Base-by-base conservation (phyloP, 352 stramenopile genomes). In the Globisporangium rhizosaccharum region DNA sequence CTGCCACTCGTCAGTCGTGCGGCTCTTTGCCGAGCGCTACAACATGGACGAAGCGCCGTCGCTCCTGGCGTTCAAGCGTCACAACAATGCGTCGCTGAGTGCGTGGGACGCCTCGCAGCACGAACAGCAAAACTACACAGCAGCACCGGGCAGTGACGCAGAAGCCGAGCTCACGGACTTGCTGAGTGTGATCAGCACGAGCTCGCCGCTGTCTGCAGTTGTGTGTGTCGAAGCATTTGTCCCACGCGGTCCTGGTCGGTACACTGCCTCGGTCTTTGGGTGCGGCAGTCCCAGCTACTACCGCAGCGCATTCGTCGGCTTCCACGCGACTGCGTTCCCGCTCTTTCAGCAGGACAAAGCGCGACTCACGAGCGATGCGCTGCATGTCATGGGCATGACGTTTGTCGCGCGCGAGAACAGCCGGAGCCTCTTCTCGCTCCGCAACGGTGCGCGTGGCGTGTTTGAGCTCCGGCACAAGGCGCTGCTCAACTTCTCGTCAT, bases 131-230 rank as follows among this genome's bases (percentile, higher is more conserved):
- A 39, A 59, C 15, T 57, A 76, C 41, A 44, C 59, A 56, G 55
- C 55, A 0, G 30, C 45, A 7, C 66, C 75, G 12, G 70, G 71
- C 9, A 75, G 65, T 15, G 65, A 75, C 46, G 67, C 62, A 0
- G 79, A 88, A 28, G 55, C 59, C 0, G 74, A 80, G 44, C 56
- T 84, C 0, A 59, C 79, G 12, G 60, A 71, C 26, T 51, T 88
- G 3, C 58, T 88, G 0, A 57, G 73, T n/a, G 74, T 88, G 33
- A 78, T 88, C 62, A 76, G 72, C 67, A 73, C 72, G 57, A 85
- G 79, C 39, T 62, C 63, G 1, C 79, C 76, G 7, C 57, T 82
- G 7, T 75, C 59, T 0, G 53, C 53, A 1, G 61, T 80, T 28
- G 66, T 77, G 4, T 88, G 79, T 47, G 72, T 85, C 42, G 74